A percentile compares a stretch with the other conserved stretches of the same genome.
Conservation (phyloP, 1,139 yeast species). For the Kodamaea fungicola region DNA sequence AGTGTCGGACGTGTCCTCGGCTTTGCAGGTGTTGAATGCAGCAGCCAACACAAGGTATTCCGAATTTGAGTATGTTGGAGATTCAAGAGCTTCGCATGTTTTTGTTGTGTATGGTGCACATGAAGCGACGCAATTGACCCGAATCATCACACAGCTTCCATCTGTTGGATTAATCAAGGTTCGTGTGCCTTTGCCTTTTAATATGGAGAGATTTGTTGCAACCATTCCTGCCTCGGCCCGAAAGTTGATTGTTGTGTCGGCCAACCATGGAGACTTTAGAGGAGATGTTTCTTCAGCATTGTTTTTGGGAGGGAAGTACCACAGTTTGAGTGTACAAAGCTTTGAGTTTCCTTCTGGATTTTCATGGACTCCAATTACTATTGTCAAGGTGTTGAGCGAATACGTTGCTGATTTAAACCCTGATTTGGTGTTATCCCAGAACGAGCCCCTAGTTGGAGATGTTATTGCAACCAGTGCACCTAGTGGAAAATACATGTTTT, state of each 20-base stretch:
- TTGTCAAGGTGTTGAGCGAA: conserved; percentile 45
- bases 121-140: conserved; percentile 54
- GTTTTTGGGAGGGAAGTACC: conserved; percentile 49
- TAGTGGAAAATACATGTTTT: conserved; percentile 53
- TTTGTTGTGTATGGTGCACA: conserved; percentile 76
- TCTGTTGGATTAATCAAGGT: conserved; percentile 64
- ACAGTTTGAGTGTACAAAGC: conserved; percentile 42
- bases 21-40: conserved; percentile 51
- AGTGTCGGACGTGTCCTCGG: conserved; percentile 28
- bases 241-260: conserved; percentile 57
- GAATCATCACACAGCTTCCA: conserved; percentile 33
- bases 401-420: conserved; percentile 38
- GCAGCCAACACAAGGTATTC: conserved; percentile 57
- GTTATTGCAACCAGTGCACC: conserved; percentile 44
- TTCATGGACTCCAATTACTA: conserved; percentile 56
- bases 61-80: conserved; percentile 72
- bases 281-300: conserved; percentile 74
- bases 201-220: conserved; percentile 54
- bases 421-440: conserved; percentile 14
- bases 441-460: conserved; percentile 2
- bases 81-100: conserved; percentile 58
- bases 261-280: conserved; percentile 40
- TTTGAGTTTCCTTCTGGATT: conserved; percentile 50
- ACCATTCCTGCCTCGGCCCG: conserved; percentile 57
- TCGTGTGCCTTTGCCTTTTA: conserved; percentile 79